These are phyloP conservation scores for Vigna hirtella DNA, from an alignment of 306 rosid species.

Conservation along the genomic window DNA sequence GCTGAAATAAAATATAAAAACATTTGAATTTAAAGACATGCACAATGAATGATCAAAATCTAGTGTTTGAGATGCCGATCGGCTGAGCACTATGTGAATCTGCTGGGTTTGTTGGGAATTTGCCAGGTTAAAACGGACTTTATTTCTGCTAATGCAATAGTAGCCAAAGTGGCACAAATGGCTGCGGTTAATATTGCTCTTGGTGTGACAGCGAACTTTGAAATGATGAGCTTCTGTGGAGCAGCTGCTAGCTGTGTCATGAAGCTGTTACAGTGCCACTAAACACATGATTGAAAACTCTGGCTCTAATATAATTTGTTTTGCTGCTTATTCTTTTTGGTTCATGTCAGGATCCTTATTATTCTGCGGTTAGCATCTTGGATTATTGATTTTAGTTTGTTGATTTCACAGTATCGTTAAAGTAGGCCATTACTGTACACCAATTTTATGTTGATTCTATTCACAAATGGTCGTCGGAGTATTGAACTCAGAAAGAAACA, in stretches of 20 bases:
- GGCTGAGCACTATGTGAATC: background rate
- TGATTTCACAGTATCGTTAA: background rate
- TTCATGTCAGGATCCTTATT: background rate
- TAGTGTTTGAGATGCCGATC: background rate
- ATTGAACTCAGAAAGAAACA: slow-evolving; percentile 7
- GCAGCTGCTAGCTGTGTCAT: background rate
- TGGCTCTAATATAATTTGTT: background rate
- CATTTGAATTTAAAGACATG: background rate
- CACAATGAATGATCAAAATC: background rate
- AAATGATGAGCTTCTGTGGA: background rate
- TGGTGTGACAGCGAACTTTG: background rate
- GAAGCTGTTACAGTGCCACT: background rate
- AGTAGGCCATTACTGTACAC: background rate
- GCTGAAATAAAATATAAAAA: background rate
- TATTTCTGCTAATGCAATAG: background rate
- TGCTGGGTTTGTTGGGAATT: background rate
- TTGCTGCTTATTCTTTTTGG: slow-evolving; percentile 7
- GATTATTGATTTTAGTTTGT: slow-evolving; percentile 14
- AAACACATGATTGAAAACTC: background rate
- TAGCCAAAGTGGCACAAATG: background rate
- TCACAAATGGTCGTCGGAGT: background rate
- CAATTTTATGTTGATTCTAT: slow-evolving; percentile 4
- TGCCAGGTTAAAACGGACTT: background rate
- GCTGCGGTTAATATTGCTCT: background rate
- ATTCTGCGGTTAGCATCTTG: background rate